A percentile compares a stretch with the other conserved stretches of the same genome.
Evolutionary conservation across 345 rosid genomes (phyloP).

Genomic region (Salix dunnii): DNA sequence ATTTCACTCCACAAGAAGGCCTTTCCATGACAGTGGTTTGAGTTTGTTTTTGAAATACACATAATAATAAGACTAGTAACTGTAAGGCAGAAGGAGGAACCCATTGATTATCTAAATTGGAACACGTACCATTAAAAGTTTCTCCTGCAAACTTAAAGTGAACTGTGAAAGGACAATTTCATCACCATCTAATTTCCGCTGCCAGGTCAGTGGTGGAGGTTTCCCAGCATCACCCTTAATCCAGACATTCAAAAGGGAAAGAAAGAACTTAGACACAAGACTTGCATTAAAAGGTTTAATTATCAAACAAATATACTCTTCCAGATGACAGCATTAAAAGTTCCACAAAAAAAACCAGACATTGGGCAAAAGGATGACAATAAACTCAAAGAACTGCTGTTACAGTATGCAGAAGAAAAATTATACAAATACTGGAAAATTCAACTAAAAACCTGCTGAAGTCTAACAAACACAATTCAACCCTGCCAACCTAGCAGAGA

Average conservation of each 20-base stretch:
- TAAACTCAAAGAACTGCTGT: not conserved
- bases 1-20: not conserved
- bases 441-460: not conserved
- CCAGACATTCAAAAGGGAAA: not conserved
- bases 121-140: constrained; percentile 17
- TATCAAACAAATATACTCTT: not conserved
- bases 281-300: constrained; percentile 2
- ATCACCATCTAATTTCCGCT: constrained; percentile 15
- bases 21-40: not conserved
- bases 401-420: not conserved
- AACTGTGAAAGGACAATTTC: constrained; percentile 12
- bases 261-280: constrained; percentile 3
- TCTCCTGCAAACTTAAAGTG: constrained; percentile 23
- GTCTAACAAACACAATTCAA: not conserved
- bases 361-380: not conserved
- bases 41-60: not conserved
- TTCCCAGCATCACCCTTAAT: constrained; percentile 28
- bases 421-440: not conserved
- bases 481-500: not conserved
- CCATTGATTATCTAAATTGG: not conserved
- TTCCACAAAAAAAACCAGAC: not conserved
- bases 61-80: not conserved
- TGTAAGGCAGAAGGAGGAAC: not conserved
- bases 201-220: constrained; percentile 36
- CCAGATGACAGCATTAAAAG: not conserved